Percentiles rank a stretch among this genome's conserved stretches.
phyloP scores from a whole-genome alignment of 2,329 filamentous ascomycete genomes.

The Ophiostoma quercus region DNA sequence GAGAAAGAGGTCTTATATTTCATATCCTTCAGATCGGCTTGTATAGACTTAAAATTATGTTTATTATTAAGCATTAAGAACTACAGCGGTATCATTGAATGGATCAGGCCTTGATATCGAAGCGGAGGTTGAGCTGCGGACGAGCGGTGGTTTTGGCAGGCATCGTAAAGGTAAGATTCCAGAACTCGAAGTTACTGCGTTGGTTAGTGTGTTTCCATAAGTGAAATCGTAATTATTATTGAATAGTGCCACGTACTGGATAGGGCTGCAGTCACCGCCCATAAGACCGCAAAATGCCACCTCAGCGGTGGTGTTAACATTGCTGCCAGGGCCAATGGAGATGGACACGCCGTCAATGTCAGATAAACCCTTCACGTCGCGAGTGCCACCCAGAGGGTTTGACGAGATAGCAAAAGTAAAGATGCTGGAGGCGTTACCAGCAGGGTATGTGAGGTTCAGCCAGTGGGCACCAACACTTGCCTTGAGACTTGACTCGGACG shows the following conservation, averaged over 20 bases:
- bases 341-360: conserved; percentile 47
- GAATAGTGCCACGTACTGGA: conserved; percentile 26
- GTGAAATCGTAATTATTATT: not conserved
- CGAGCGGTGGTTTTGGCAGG: conserved; percentile 29
- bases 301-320: conserved; percentile 38
- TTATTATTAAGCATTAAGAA: too few relatives aligned
- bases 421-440: conserved; percentile 44
- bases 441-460: conserved; percentile 50
- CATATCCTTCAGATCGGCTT: too few relatives aligned
- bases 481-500: conserved; percentile 39
- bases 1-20: too few relatives aligned
- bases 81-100: not conserved
- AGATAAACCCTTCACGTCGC: conserved; percentile 42
- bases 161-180: conserved; percentile 44
- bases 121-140: conserved; percentile 21
- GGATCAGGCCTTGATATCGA: conserved; percentile 12
- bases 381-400: conserved; percentile 37
- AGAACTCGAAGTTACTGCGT: conserved; percentile 42
- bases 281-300: conserved; percentile 42
- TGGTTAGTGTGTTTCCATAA: not conserved
- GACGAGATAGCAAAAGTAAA: conserved; percentile 50
- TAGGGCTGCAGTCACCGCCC: conserved; percentile 33
- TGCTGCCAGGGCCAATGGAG: conserved; percentile 38
- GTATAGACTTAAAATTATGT: too few relatives aligned
- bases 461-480: conserved; percentile 39